Evolutionary conservation across 108 stramenopile species (phyloP).

Genomic region (Nannochloropsis granulata): DNA sequence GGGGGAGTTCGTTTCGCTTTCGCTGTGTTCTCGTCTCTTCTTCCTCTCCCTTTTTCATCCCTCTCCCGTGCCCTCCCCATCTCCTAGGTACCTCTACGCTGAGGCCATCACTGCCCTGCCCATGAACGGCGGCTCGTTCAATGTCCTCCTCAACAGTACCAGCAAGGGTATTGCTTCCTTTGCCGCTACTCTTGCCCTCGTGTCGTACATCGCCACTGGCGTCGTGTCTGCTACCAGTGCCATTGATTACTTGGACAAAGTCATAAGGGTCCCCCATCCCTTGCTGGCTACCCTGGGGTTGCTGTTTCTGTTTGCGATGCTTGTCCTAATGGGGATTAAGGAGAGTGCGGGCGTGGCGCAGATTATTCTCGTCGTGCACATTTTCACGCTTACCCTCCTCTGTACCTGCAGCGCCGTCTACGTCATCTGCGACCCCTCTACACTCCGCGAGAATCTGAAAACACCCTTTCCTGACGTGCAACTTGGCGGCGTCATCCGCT

Average conservation of each 20-base stretch:
- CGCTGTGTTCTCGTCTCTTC: background rate
- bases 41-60: background rate
- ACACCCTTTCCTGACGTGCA: constrained; percentile 28
- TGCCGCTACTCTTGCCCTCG: constrained; percentile 47
- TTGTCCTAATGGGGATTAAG: constrained; percentile 31
- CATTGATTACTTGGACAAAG: constrained; percentile 43
- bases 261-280: constrained; percentile 27
- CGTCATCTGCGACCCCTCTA: constrained; percentile 28
- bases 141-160: constrained; percentile 50
- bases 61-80: background rate
- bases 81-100: constrained; percentile 39
- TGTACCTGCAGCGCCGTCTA: constrained; percentile 26
- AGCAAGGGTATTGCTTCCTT: constrained; percentile 47
- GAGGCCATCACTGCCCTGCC: constrained; percentile 56
- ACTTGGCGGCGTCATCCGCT: background rate
- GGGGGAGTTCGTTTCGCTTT: too few species aligned
- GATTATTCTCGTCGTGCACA: constrained; percentile 46
- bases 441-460: constrained; percentile 30
- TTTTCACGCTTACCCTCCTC: constrained; percentile 37
- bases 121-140: constrained; percentile 58
- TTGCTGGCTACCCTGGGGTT: constrained; percentile 36
- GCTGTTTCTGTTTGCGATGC: constrained; percentile 42
- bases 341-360: constrained; percentile 49
- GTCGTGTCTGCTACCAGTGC: constrained; percentile 41
- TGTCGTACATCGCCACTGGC: constrained; percentile 57